Conservation (phyloP, 1,284 basidiomycete species). For the Lentinula novae-zelandiae region DNA sequence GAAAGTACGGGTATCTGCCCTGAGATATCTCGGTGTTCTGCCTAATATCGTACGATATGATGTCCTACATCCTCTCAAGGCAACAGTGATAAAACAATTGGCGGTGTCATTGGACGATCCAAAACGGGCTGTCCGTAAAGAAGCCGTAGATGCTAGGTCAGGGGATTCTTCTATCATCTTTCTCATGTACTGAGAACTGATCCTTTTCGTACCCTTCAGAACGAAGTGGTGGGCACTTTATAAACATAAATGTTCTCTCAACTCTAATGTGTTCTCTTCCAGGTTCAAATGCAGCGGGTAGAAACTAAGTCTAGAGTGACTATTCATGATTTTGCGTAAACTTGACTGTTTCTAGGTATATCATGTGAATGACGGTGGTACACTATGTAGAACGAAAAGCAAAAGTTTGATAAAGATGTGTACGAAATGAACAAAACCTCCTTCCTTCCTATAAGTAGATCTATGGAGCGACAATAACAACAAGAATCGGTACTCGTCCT, state of each 20-base stretch:
- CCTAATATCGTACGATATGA: constrained; percentile 78
- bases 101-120: constrained; percentile 81
- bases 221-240: constrained; percentile 46
- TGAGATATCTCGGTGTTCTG: constrained; percentile 71
- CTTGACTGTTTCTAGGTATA: neutral
- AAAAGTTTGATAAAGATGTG: constrained; percentile 13
- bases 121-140: constrained; percentile 73
- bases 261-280: neutral
- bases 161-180: neutral
- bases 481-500: neutral
- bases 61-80: constrained; percentile 72
- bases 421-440: constrained; percentile 3
- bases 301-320: neutral
- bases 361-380: neutral
- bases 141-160: constrained; percentile 80
- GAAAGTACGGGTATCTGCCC: constrained; percentile 72
- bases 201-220: constrained; percentile 27
- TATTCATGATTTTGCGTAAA: constrained; percentile 1
- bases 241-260: neutral
- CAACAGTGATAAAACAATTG: constrained; percentile 70
- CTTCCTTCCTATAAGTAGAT: constrained; percentile 2
- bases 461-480: neutral
- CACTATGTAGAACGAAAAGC: constrained; percentile 21
- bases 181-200: neutral
- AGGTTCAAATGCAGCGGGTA: constrained; percentile 43